phyloP scores from a whole-genome alignment of 306 rosid genomes.

The Castanea crenata region DNA sequence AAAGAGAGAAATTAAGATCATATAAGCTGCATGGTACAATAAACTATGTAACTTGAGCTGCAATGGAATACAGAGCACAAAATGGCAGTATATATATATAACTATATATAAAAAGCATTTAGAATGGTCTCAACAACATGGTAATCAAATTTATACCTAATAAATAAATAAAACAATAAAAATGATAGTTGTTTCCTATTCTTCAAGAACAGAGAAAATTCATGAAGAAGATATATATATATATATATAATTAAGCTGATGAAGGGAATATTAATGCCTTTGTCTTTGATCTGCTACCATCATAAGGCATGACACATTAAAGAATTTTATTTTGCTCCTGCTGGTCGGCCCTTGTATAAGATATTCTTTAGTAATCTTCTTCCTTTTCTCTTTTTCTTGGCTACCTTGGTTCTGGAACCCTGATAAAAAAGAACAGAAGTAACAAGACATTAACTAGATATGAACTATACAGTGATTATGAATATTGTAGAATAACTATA shows the following conservation, averaged over 20 bases:
- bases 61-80: not conserved
- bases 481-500: too few relatives aligned
- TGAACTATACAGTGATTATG: too few relatives aligned
- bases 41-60: too few relatives aligned
- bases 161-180: too few relatives aligned
- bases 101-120: not conserved
- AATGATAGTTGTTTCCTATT: not conserved
- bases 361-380: slow-evolving; percentile 18
- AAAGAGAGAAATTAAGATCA: too few relatives aligned
- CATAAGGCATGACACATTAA: slow-evolving; percentile 4
- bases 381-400: slow-evolving; percentile 34
- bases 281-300: not conserved
- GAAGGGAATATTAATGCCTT: not conserved
- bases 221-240: too few relatives aligned
- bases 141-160: too few relatives aligned
- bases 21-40: too few relatives aligned
- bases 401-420: not conserved
- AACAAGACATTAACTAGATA: not conserved
- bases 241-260: not conserved
- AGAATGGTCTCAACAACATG: not conserved
- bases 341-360: slow-evolving; percentile 8
- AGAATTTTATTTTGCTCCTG: slow-evolving; percentile 24
- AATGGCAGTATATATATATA: too few relatives aligned
- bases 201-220: not conserved
- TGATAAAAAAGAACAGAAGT: not conserved